A percentile compares a stretch with the other conserved stretches of the same genome.
Conservation (phyloP, 2,329 filamentous ascomycete species). For the Periconia sp. region DNA sequence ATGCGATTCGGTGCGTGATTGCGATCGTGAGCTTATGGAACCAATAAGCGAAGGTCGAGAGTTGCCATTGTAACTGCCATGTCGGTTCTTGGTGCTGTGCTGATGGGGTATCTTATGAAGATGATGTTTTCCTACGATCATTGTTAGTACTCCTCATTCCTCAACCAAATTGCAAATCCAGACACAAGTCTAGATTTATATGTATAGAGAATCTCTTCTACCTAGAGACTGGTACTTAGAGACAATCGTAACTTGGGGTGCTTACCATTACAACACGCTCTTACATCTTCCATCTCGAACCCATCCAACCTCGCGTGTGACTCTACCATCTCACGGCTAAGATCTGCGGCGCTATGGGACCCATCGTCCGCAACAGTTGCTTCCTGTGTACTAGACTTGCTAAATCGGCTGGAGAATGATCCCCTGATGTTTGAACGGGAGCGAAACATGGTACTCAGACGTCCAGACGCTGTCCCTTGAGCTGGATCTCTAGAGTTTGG, state of each 20-base stretch:
- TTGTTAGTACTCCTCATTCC: background rate
- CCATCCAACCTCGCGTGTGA: slow-evolving; percentile 74
- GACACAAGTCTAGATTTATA: background rate
- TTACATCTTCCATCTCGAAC: slow-evolving; percentile 95
- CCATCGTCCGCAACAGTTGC: slow-evolving; percentile 53
- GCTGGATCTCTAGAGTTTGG: slow-evolving; percentile 35
- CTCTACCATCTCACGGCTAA: slow-evolving; percentile 75
- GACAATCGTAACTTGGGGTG: slow-evolving; percentile 14
- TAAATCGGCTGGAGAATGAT: slow-evolving; percentile 53
- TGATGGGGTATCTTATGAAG: slow-evolving; percentile 42
- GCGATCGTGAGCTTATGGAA: slow-evolving; percentile 37
- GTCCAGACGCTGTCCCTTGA: slow-evolving; percentile 50
- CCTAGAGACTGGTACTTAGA: background rate
- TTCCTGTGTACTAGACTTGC: slow-evolving; percentile 41
- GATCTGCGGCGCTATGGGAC: slow-evolving; percentile 69
- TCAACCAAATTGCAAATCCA: background rate
- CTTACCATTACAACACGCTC: slow-evolving; percentile 96
- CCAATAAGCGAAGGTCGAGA: slow-evolving; percentile 33
- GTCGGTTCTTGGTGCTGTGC: slow-evolving; percentile 35
- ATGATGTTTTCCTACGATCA: slow-evolving; percentile 1
- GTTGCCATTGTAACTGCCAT: slow-evolving; percentile 23
- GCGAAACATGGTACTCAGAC: slow-evolving; percentile 50
- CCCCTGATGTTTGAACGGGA: slow-evolving; percentile 47
- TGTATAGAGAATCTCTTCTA: too few relatives aligned
- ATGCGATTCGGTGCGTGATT: slow-evolving; percentile 27